Base-by-base conservation (phyloP, 768 basidiomycete genomes). In the Tricholoma saponaceum region DNA sequence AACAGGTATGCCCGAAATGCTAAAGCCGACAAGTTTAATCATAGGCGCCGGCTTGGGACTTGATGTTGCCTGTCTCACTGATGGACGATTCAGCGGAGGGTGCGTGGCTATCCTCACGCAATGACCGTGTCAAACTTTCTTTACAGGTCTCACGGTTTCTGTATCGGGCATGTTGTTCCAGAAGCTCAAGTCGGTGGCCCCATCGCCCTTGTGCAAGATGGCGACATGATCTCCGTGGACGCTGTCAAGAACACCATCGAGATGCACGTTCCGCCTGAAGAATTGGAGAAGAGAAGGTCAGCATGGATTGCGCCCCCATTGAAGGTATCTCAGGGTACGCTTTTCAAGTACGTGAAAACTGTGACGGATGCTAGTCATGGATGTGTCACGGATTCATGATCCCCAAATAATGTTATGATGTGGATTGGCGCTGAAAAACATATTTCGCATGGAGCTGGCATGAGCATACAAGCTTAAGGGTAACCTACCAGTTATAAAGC, bases 71-170 rank as follows among this genome's bases (percentile, higher is more conserved):
- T 98, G 93, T 72, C 73, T 99, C 62, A 99, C 97, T 16, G 96
- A 99, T 74, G 97, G 97, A 52, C 86, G 97, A 62, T 99, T 99
- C 79, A 93, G 91, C 70, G 95, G 95, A 77, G 95, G 95, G 94
- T 97, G 66, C 74, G 87, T 79, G 44, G 47, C 60, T 55, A 55
- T 61, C 56, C 55, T 62, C 57, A 54, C 58, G 50, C 25, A 55
- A 25, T 50, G 22, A 26, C 51, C 62, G 43, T 46, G 56, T 57
- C 52, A 58, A 53, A 65, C 46, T 16, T 57, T 50, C 46, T 55
- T 56, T 57, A n/a, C 64, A 95, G 94, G 62, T 96, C 95, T 46
- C 95, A 96, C 75, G 95, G 95, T 16, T 98, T 98, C 78, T 90
- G 90, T 66, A 91, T 98, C 55, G 96, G 96, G 12, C 97, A 99